Evolutionary conservation across 2,329 filamentous ascomycete species (phyloP), one percentile per base, ranked within the genome.

Genomic region (Capronia americana): DNA sequence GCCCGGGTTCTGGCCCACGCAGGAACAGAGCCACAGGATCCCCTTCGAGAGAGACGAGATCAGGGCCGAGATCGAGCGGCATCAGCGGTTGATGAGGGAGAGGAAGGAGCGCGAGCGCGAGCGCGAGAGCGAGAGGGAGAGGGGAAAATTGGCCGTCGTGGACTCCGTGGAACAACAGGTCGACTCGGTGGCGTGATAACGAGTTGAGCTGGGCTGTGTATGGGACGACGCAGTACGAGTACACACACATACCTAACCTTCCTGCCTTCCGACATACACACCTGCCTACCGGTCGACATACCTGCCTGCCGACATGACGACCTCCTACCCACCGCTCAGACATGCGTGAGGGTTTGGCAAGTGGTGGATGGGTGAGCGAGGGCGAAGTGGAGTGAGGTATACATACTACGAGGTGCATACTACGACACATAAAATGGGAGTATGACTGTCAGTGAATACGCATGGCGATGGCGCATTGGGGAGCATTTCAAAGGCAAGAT

Each of bases 1-100:
- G 1, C 89, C 91, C 24, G 91, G 90, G 65, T 99, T 99, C 84
- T 99, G 95, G 95, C 95, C 95, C 30, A 92, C 89, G 75, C 84
- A 79, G 8, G 79, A 80, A 66, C 80, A 83, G 69, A 84, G 83
- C 69, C 82, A 85, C 70, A 80, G 79, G 60, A 84, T 86, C n/a
- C 83, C 84, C 0, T 73, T 81, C 23, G 82, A 85, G 53, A 83
- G 80, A 12, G 82, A 84, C 28, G 81, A 84, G 62, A 95, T 99
- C 75, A 86, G 89, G 65, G 86, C 85, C 69, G 95, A 99, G 82
- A 77, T 88, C 86, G 76, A 80, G 77, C 71, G 78, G 74, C 70
- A 82, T 78, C 78, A 80, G 61, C 80, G 84, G 69, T 82, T 82
- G 72, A 75, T 84, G 75, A 78, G 65, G 17, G 55, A 63, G 69